These are phyloP conservation scores for Salvia splendens DNA, from an alignment of 257 asterid species.

Conservation along the genomic window DNA sequence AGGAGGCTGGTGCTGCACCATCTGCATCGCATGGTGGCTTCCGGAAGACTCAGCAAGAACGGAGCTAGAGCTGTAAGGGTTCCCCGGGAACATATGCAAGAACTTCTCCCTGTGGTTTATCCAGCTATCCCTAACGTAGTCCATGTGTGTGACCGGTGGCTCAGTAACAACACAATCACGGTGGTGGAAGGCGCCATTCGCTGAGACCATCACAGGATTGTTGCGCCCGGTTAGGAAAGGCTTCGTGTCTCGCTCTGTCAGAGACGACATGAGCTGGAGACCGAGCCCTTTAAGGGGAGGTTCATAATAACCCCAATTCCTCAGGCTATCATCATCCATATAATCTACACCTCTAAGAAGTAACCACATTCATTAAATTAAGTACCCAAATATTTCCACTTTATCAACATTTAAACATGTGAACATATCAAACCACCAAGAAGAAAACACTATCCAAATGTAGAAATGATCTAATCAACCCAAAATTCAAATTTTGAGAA, in stretches of 20 bases:
- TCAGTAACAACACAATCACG: constrained; percentile 63
- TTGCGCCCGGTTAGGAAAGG: constrained; percentile 68
- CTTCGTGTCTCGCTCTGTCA: constrained; percentile 71
- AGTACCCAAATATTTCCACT: constrained; percentile 20
- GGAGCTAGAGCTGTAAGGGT: constrained; percentile 40
- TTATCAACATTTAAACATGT: neutral
- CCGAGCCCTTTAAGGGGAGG: constrained; percentile 69
- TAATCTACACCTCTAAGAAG: constrained; percentile 50
- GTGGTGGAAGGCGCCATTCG: constrained; percentile 64
- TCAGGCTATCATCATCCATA: constrained; percentile 87
- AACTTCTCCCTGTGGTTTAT: constrained; percentile 77
- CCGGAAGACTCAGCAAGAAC: constrained; percentile 68
- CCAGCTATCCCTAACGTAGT: constrained; percentile 80
- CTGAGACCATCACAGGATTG: constrained; percentile 53
- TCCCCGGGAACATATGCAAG: constrained; percentile 71
- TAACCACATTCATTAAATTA: constrained; percentile 32
- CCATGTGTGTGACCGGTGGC: constrained; percentile 66
- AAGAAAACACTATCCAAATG: neutral
- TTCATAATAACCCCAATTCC: constrained; percentile 95
- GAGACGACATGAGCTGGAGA: constrained; percentile 82
- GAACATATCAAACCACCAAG: constrained; percentile 16
- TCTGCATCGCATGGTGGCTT: constrained; percentile 58
- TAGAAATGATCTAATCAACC: constrained; percentile 18
- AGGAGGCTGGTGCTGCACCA: constrained; percentile 51
- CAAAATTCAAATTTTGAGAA: neutral